Evolutionary conservation across 306 rosid species (phyloP), one percentile per base, ranked within the genome.

Genomic region (Malus sylvestris): DNA sequence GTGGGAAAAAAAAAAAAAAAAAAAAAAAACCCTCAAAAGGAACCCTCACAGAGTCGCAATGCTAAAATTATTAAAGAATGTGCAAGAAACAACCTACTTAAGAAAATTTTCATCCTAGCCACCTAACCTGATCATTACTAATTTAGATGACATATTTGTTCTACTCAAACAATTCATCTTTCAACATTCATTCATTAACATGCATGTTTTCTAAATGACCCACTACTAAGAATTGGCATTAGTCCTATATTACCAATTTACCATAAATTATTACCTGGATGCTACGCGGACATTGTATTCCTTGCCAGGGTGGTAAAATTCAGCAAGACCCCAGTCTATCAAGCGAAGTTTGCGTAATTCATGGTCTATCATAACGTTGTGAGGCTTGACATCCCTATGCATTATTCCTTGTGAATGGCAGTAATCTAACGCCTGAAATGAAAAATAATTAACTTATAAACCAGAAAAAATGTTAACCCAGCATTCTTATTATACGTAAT

Each of bases 321-420:
- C 97, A 40, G 97, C 97, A 58, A 90, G 97, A 72, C 97, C 97
- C 97, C 96, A 92, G 72, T 92, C 97, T 85, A 92, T 92, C 88
- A 92, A 73, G 82, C 96, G 97, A 52, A 92, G 97, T 83, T 92
- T 92, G 33, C 93, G 93, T 81, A 90, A 80, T 78, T 92, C 96
- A 68, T 90, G 97, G 86, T 92, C 97, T 71, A 92, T 92, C 97
- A 92, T 92, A 70, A 92, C 96, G 84, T 92, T 92, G 85, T 92
- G 97, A 79, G 97, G 97, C 83, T 89, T 92, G 35, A 92, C 97
- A 81, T 91, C 97, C 79, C 97, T 87, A 81, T 92, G 97, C 96
- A 92, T 92, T 73, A 92, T 92, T 83, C 97, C 96, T 78, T 89
- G 97, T 35, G 97, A 92, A 87, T 92, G 97, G 77, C 97, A 89